phyloP scores from a whole-genome alignment of 176 grass and related monocot genomes.

The Musa troglodytarum region DNA sequence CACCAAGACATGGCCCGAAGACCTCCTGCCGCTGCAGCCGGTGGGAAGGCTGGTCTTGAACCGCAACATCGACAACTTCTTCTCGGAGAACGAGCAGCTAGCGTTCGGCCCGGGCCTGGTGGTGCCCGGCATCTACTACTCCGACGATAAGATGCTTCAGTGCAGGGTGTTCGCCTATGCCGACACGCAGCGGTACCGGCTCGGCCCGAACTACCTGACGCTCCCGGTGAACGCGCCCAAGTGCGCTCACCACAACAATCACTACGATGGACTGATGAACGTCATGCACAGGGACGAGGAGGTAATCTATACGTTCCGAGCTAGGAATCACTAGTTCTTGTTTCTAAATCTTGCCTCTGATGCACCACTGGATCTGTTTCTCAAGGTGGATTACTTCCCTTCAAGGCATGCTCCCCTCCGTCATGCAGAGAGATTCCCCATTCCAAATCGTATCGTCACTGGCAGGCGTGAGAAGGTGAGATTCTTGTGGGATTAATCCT shows the following conservation, averaged over 20 bases:
- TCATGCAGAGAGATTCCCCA: constrained; percentile 31
- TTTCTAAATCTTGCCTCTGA: not conserved
- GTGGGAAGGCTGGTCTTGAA: constrained; percentile 67
- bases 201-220: constrained; percentile 80
- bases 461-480: constrained; percentile 56
- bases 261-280: constrained; percentile 76
- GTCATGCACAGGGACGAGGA: constrained; percentile 82
- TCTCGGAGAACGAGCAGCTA: constrained; percentile 90
- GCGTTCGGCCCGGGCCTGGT: constrained; percentile 72
- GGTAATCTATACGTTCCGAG: constrained; percentile 16
- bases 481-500: not conserved
- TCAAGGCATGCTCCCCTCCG: constrained; percentile 59
- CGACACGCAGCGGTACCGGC: constrained; percentile 80
- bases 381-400: constrained; percentile 69
- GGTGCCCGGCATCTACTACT: constrained; percentile 90
- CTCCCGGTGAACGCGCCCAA: constrained; percentile 77
- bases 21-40: constrained; percentile 50
- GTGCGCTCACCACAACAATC: constrained; percentile 62
- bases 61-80: constrained; percentile 92
- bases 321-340: not conserved
- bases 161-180: constrained; percentile 84
- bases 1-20: constrained; percentile 95
- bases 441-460: constrained; percentile 24
- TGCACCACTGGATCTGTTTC: not conserved
- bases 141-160: constrained; percentile 98